Evolutionary conservation across 164 flowering plant genomes (phyloP).

Genomic region (Magnolia officinalis): DNA sequence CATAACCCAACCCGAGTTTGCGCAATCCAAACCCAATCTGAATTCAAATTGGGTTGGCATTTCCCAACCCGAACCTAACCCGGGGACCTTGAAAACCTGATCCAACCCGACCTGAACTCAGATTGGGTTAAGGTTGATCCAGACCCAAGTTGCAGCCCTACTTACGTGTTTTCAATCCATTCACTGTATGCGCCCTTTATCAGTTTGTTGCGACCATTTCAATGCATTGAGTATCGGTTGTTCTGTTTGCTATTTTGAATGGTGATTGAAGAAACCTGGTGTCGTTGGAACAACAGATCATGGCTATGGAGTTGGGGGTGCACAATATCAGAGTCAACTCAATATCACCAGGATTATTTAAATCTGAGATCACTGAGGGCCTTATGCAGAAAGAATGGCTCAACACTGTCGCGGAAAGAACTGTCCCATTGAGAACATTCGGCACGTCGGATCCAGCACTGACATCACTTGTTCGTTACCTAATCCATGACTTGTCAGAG

Average conservation of each 20-base stretch:
- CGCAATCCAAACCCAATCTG: too few species aligned
- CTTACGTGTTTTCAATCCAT: too few species aligned
- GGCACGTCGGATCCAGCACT: constrained; percentile 37
- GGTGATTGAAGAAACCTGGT: constrained; percentile 1
- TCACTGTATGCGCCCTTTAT: too few species aligned
- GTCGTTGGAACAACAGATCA: constrained; percentile 19
- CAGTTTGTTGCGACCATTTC: too few species aligned
- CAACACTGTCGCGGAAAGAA: constrained; percentile 27
- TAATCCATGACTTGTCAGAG: constrained; percentile 39
- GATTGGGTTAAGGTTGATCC: too few species aligned
- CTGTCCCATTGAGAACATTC: constrained; percentile 30
- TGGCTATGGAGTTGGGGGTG: constrained; percentile 43
- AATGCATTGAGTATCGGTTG: too few species aligned
- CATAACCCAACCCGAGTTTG: too few species aligned
- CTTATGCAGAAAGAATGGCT: constrained; percentile 43
- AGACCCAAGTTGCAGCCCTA: too few species aligned
- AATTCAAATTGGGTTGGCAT: too few species aligned
- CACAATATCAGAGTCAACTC: constrained; percentile 37
- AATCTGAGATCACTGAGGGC: constrained; percentile 36
- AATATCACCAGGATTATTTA: constrained; percentile 37
- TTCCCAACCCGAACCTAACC: too few species aligned
- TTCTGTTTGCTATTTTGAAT: background rate
- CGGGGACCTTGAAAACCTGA: too few species aligned
- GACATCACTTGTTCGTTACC: constrained; percentile 41
- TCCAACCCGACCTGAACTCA: too few species aligned